A percentile compares a stretch with the other conserved stretches of the same genome.
phyloP scores from a whole-genome alignment of 768 basidiomycete genomes.

The Calocybe indica region DNA sequence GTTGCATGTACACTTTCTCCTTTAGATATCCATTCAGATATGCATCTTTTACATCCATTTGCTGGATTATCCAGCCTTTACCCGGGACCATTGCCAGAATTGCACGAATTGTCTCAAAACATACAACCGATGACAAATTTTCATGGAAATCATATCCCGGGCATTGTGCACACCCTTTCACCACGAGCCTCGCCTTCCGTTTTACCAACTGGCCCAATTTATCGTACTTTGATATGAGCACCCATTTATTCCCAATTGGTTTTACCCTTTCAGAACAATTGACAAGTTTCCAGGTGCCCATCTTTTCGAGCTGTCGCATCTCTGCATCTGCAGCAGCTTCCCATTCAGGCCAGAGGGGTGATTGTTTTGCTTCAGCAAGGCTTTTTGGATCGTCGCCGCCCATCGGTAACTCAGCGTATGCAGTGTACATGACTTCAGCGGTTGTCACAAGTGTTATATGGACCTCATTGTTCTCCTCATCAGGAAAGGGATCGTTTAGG shows the following conservation, averaged over 20 bases:
- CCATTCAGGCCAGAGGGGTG: constrained; percentile 16
- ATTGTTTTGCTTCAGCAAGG: constrained; percentile 12
- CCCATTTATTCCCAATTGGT: constrained; percentile 33
- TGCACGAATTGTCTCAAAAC: constrained; percentile 12
- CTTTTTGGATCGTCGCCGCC: constrained; percentile 8
- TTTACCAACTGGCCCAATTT: constrained; percentile 21
- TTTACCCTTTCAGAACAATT: constrained; percentile 20
- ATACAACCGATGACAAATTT: constrained; percentile 23
- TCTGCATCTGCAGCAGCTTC: constrained; percentile 13
- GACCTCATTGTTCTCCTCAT: no score
- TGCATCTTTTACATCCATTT: constrained; percentile 8
- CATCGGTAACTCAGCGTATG: constrained; percentile 7
- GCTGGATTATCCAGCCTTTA: constrained; percentile 7
- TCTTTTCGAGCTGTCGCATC: constrained; percentile 3
- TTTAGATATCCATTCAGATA: constrained; percentile 8
- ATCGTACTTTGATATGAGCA: constrained; percentile 35
- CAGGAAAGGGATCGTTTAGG: no score
- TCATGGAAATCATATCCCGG: constrained; percentile 29
- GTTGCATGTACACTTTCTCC: constrained; percentile 28
- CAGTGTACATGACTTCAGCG: constrained; percentile 2
- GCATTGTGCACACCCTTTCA: constrained; percentile 32
- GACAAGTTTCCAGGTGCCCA: constrained; percentile 24
- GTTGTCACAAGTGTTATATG: no score
- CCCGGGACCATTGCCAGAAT: constrained; percentile 17
- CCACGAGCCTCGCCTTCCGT: constrained; percentile 38